Evolutionary conservation across 176 grass and related monocot genomes (phyloP), one percentile per base, ranked within the genome.

Genomic region (Oryza punctata): DNA sequence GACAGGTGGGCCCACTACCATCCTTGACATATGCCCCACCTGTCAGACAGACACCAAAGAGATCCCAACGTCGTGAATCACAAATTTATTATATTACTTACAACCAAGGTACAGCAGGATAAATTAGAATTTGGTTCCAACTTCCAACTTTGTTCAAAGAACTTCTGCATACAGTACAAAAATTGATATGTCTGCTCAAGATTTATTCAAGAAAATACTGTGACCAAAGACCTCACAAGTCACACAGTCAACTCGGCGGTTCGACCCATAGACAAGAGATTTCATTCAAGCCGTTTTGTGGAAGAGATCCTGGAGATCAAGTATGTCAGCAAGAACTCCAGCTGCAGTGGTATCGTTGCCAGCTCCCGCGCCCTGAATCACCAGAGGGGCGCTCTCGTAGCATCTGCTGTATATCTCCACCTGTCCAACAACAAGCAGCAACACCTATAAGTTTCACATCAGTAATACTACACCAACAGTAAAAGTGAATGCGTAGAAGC

Each of bases 351-450:
- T 93, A 63, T 98, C 91, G 19, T 98, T 98, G 54, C 96, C 93
- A 1, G 96, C 96, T 81, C 96, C 96, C 11, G 96, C 96, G 11
- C 96, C 93, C 69, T 98, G 96, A 67, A 98, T 98, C 75, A 98
- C 96, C 75, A 98, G 68, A 72, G 96, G 91, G 0, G 96, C 95
- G 68, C 87, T 90, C 73, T 88, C 86, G 16, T 98, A 98, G 75
- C 93, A 98, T 81, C 91, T 89, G 83, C 89, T 98, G 82, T 91
- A 95, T 87, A 98, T 88, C 88, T 98, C 96, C 70, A 98, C 96
- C 96, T 98, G 83, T 28, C 35, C 45, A 19, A 71, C 15, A 7
- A 68, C 30, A 65, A 52, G 19, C 11, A 18, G 33, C 24, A 3
- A 14, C 26, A 7, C 61, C 38, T 45, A 33, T 44, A 78, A 30